These are phyloP conservation scores for Halenospora varia DNA, from an alignment of 495 filamentous ascomycete genomes.

Conservation along the genomic window DNA sequence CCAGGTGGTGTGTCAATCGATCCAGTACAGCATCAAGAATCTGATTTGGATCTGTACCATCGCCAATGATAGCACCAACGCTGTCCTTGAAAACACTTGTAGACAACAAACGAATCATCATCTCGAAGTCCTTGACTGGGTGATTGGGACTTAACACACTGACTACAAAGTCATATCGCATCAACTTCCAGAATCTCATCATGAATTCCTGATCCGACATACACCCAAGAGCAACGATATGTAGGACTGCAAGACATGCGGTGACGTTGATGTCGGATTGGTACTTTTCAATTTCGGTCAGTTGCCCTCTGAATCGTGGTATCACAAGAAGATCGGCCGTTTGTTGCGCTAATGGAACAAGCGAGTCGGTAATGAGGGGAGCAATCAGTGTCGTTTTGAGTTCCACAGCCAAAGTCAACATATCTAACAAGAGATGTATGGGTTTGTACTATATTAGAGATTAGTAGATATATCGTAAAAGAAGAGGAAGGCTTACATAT, in stretches of 20 bases:
- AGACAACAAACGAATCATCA: slow-evolving; percentile 22
- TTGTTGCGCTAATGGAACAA: slow-evolving; percentile 21
- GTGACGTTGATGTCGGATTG: slow-evolving; percentile 16
- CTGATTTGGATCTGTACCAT: slow-evolving; percentile 2
- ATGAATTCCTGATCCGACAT: slow-evolving; percentile 17
- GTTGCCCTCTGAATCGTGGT: slow-evolving; percentile 14
- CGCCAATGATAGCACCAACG: slow-evolving; percentile 16
- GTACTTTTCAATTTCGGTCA: slow-evolving; percentile 6
- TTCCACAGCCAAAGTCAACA: slow-evolving; percentile 23
- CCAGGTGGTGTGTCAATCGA: slow-evolving; percentile 17
- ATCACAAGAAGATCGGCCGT: slow-evolving; percentile 22
- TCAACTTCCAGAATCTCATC: slow-evolving; percentile 21
- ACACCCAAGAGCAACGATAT: slow-evolving; percentile 21
- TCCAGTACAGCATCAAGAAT: slow-evolving; percentile 15
- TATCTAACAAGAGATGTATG: slow-evolving; percentile 22
- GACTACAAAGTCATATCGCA: slow-evolving; percentile 24
- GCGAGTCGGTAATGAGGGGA: slow-evolving; percentile 15
- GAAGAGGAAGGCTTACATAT: slow-evolving; percentile 13
- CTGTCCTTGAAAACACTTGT: slow-evolving; percentile 23
- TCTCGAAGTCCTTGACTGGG: slow-evolving; percentile 11
- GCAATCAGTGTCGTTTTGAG: slow-evolving; percentile 20
- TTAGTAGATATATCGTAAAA: background rate
- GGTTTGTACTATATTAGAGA: slow-evolving; percentile 14
- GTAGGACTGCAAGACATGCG: slow-evolving; percentile 21
- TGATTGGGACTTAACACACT: slow-evolving; percentile 21